These are phyloP conservation scores for Pholiota conissans DNA, from an alignment of 768 basidiomycete genomes.

Conservation along the genomic window DNA sequence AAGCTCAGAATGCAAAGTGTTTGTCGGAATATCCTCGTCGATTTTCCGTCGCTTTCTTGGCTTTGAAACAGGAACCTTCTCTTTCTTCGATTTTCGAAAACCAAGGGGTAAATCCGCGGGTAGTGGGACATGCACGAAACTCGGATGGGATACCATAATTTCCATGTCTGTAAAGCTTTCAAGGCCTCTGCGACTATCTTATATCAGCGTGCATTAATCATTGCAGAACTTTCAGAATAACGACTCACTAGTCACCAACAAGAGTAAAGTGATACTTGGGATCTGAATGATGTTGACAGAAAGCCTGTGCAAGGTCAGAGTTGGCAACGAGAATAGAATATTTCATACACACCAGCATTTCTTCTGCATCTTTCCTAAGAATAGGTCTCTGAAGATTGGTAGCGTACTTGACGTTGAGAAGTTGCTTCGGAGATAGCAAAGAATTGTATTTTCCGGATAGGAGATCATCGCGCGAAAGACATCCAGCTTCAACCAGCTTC, in stretches of 20 bases:
- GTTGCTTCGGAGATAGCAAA: constrained; percentile 39
- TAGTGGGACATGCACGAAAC: constrained; percentile 41
- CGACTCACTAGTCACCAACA: constrained; percentile 59
- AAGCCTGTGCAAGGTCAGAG: constrained; percentile 36
- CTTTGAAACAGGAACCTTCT: background rate
- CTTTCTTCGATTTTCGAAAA: background rate
- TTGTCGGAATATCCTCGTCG: constrained; percentile 9
- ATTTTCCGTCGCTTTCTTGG: constrained; percentile 11
- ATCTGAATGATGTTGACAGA: constrained; percentile 46
- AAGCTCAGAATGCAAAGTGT: constrained; percentile 32
- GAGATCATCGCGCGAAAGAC: constrained; percentile 42
- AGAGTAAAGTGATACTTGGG: constrained; percentile 48
- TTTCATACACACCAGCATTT: constrained; percentile 38
- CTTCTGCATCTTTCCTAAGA: constrained; percentile 41
- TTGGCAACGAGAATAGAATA: background rate
- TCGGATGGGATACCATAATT: constrained; percentile 46
- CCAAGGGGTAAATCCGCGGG: constrained; percentile 26
- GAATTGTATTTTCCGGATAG: constrained; percentile 33
- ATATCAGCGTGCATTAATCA: background rate
- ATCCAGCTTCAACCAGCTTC: constrained; percentile 52
- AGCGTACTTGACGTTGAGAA: constrained; percentile 39
- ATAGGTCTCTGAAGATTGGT: constrained; percentile 36
- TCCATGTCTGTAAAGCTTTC: constrained; percentile 34
- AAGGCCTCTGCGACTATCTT: constrained; percentile 49
- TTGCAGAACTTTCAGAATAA: background rate